Evolutionary conservation across 2,329 filamentous ascomycete species (phyloP).

Genomic region (Plectosphaerella sp.): DNA sequence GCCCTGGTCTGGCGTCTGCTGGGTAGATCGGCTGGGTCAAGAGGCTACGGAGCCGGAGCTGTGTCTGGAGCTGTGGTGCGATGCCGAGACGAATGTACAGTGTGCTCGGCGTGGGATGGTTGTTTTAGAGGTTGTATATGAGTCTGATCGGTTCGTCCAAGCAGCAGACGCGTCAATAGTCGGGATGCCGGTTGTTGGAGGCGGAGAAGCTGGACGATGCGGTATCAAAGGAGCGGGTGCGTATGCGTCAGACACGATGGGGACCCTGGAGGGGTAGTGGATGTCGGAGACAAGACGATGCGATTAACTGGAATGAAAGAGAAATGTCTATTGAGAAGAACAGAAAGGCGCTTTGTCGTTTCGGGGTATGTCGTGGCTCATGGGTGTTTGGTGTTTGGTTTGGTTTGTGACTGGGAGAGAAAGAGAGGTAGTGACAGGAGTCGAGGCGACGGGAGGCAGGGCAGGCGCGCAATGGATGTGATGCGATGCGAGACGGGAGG

Average conservation of each 20-base stretch:
- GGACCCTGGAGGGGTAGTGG: neutral
- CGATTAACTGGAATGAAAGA: neutral
- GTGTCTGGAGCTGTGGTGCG: no score
- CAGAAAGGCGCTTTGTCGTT: neutral
- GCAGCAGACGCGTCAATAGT: neutral
- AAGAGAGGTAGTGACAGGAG: neutral
- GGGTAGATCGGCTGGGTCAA: neutral
- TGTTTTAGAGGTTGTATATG: neutral
- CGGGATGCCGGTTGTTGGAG: neutral
- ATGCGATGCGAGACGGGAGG: neutral
- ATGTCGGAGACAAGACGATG: no score
- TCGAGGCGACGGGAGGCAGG: neutral
- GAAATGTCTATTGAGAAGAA: neutral
- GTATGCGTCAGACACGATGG: neutral
- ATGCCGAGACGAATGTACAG: neutral
- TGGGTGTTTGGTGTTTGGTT: no score
- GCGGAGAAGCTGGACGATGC: neutral
- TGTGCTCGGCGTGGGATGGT: neutral
- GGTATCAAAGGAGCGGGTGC: neutral
- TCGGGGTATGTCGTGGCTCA: neutral
- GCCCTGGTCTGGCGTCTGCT: conserved; percentile 3
- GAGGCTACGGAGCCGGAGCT: no score
- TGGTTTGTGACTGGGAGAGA: neutral
- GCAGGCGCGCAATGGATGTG: neutral
- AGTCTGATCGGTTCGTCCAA: neutral